Evolutionary conservation across 768 basidiomycete species (phyloP), one percentile per base, ranked within the genome.

Genomic region (Jaapia argillacea): DNA sequence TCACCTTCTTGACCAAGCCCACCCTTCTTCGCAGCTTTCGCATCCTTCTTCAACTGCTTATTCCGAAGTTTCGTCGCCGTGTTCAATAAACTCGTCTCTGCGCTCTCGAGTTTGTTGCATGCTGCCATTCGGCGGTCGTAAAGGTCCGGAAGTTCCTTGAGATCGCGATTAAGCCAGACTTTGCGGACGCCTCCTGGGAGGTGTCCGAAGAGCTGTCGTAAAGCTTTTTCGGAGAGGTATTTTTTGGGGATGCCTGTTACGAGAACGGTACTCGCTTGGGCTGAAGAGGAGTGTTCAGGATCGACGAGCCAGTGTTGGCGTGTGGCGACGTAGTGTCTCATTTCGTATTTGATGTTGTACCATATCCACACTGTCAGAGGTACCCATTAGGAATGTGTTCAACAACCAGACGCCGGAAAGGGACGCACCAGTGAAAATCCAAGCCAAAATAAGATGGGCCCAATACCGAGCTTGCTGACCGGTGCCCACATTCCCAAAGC

Each of bases 261-360:
- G 27, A 92, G 76, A 21, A 93, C 71, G 4, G 89, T 91, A 45
- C 78, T 84, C 7, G 89, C 87, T 58, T 89, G 87, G 0, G 85
- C 76, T 12, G 81, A 74, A 36, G 70, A 73, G 1, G 85, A 73
- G 53, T 91, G 86, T 3, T 59, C 66, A 2, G 75, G 75, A 48
- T 76, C 71, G 52, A 88, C 73, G 24, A 93, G 75, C 59, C 85
- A 74, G 38, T 75, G 68, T 54, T 91, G 89, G 27, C 89, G 81
- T 20, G 78, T 71, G 27, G 70, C 67, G 43, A 90, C 61, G 58
- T 85, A 93, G 42, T 81, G 70, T 1, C 58, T 54, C 81, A 91
- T 84, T 55, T 91, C 88, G 2, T 55, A 50, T 51, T 70, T 75
- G 54, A 93, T 74, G 54, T 81, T 78, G 59, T 79, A 86, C 43